Percentiles rank a stretch among this genome's conserved stretches.
phyloP scores from a whole-genome alignment of 768 basidiomycete genomes.

The Boletus subparvulus region DNA sequence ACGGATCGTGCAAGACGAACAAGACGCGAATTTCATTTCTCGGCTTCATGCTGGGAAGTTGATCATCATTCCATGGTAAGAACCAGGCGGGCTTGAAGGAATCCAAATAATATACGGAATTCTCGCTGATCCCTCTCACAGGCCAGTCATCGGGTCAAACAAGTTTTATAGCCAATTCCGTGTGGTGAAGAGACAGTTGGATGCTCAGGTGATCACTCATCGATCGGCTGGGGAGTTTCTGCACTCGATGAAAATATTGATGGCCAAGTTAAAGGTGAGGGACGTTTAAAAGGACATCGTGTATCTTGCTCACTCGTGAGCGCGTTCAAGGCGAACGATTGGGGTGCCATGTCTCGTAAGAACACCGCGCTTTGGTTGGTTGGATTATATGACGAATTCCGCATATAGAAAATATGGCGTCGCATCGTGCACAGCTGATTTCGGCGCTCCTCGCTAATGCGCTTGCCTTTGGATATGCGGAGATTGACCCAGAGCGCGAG shows the following conservation, averaged over 20 bases:
- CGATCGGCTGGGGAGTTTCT: slow-evolving; percentile 53
- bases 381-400: neutral
- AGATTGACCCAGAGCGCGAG: slow-evolving; percentile 45
- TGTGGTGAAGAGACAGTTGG: slow-evolving; percentile 44
- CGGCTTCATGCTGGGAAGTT: slow-evolving; percentile 55
- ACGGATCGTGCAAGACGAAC: slow-evolving; percentile 61
- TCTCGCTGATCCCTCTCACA: neutral
- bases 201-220: slow-evolving; percentile 50
- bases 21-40: slow-evolving; percentile 61
- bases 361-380: neutral
- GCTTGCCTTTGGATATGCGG: slow-evolving; percentile 46
- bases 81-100: neutral
- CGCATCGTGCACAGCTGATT: slow-evolving; percentile 48
- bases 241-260: slow-evolving; percentile 56
- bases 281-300: neutral
- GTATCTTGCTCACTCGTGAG: neutral
- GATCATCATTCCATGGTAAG: slow-evolving; percentile 57
- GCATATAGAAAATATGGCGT: slow-evolving; percentile 45
- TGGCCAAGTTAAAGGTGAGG: slow-evolving; percentile 64
- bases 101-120: no score
- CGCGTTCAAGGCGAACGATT: slow-evolving; percentile 52
- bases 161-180: slow-evolving; percentile 58
- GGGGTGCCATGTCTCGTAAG: slow-evolving; percentile 64
- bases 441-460: slow-evolving; percentile 45
- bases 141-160: slow-evolving; percentile 59